These are phyloP conservation scores for Papiliotrema nemorosa DNA, from an alignment of 1,284 basidiomycete genomes.

Conservation along the genomic window DNA sequence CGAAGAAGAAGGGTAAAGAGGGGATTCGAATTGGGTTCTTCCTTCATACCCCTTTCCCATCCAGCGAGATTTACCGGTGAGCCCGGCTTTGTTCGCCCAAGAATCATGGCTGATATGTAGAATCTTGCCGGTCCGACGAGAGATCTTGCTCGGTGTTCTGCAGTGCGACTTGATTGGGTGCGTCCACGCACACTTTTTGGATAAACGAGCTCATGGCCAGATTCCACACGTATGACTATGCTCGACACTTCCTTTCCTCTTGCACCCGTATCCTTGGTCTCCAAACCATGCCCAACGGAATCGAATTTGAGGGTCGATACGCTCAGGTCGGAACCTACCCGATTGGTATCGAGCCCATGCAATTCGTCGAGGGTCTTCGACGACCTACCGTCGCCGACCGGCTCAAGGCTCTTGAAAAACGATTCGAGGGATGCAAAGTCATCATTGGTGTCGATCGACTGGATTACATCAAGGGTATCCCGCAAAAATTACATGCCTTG, in stretches of 20 bases:
- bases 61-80: slow-evolving; percentile 94
- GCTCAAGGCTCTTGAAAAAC: slow-evolving; percentile 74
- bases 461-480: slow-evolving; percentile 99
- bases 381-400: slow-evolving; percentile 74
- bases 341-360: slow-evolving; percentile 93
- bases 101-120: slow-evolving; percentile 50
- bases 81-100: slow-evolving; percentile 25
- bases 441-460: slow-evolving; percentile 97
- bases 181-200: slow-evolving; percentile 7
- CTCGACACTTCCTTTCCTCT: slow-evolving; percentile 96
- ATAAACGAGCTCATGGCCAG: slow-evolving; percentile 21
- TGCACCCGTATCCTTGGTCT: slow-evolving; percentile 94
- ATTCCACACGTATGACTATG: slow-evolving; percentile 99
- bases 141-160: slow-evolving; percentile 91
- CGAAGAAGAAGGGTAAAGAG: slow-evolving; percentile 46
- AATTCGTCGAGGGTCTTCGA: slow-evolving; percentile 82
- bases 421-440: slow-evolving; percentile 92
- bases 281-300: slow-evolving; percentile 97
- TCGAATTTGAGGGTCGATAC: slow-evolving; percentile 90
- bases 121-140: slow-evolving; percentile 91
- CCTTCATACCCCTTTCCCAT: slow-evolving; percentile 97
- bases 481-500: slow-evolving; percentile 93
- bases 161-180: slow-evolving; percentile 90
- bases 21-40: slow-evolving; percentile 93
- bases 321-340: slow-evolving; percentile 98